A percentile compares a stretch with the other conserved stretches of the same genome.
These are phyloP conservation scores for Malbranchea zuffiana DNA, from an alignment of 2,329 filamentous ascomycete species.

Conservation along the genomic window DNA sequence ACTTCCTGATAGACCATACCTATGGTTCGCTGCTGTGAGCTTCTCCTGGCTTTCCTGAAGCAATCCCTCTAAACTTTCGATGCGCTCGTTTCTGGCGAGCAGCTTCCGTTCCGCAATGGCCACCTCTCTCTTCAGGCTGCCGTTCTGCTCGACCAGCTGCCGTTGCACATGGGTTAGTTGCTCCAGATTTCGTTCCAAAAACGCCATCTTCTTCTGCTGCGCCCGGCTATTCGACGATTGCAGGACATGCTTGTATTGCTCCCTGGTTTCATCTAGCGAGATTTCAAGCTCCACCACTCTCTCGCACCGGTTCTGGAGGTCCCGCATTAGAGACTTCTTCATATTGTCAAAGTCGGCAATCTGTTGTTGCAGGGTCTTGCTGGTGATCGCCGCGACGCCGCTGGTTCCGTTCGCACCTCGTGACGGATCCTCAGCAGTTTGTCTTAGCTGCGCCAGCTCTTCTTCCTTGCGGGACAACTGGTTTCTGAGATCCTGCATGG, in stretches of 20 bases:
- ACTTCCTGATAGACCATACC: constrained; percentile 49
- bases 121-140: constrained; percentile 94
- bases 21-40: constrained; percentile 89
- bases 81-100: constrained; percentile 91
- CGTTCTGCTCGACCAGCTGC: constrained; percentile 96
- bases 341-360: constrained; percentile 98
- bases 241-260: constrained; percentile 98
- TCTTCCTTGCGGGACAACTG: constrained; percentile 67
- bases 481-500: constrained; percentile 64
- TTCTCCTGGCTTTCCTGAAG: constrained; percentile 98
- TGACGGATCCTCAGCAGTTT: constrained; percentile 52
- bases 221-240: constrained; percentile 94
- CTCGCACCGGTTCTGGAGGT: constrained; percentile 96
- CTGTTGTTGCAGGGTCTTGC: constrained; percentile 93
- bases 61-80: constrained; percentile 81
- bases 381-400: constrained; percentile 53
- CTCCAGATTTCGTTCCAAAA: constrained; percentile 94
- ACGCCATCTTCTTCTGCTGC: constrained; percentile 99
- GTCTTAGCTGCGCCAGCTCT: constrained; percentile 71
- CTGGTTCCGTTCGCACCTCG: constrained; percentile 54
- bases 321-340: constrained; percentile 99
- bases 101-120: constrained; percentile 96
- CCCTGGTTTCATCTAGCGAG: constrained; percentile 87
- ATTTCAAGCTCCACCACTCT: constrained; percentile 97
- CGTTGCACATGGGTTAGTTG: constrained; percentile 95